These are phyloP conservation scores for Pyrenophora seminiperda DNA, from an alignment of 2,329 filamentous ascomycete genomes.

Conservation along the genomic window DNA sequence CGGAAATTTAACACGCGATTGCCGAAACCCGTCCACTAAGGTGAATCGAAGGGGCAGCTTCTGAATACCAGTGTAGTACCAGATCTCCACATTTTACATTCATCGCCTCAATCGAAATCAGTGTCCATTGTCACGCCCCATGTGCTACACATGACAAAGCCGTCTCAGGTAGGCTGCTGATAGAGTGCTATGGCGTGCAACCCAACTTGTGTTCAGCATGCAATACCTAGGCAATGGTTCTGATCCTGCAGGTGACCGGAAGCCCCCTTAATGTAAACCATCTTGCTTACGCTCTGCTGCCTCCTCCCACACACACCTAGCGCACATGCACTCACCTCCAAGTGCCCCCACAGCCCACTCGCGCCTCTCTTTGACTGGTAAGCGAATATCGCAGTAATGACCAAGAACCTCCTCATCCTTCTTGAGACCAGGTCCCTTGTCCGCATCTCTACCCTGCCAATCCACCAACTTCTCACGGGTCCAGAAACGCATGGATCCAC, in stretches of 20 bases:
- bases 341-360: conserved; percentile 89
- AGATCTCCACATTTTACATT: conserved; percentile 3
- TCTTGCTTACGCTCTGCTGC: conserved; percentile 6
- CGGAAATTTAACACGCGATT: neutral
- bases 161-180: neutral
- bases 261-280: neutral
- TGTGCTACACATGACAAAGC: neutral
- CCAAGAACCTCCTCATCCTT: conserved; percentile 85
- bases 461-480: conserved; percentile 64
- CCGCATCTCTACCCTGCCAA: conserved; percentile 48
- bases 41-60: neutral
- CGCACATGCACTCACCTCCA: conserved; percentile 87
- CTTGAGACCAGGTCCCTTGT: conserved; percentile 64
- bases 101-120: neutral
- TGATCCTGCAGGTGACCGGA: neutral
- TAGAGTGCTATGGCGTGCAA: neutral
- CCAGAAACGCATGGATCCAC: conserved; percentile 74
- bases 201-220: neutral
- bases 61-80: conserved; percentile 1
- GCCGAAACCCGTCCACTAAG: neutral
- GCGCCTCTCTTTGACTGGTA: conserved; percentile 78
- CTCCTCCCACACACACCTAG: conserved; percentile 76
- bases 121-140: neutral
- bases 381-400: conserved; percentile 87
- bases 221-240: neutral